These are phyloP conservation scores for Rhododendron molle DNA, from an alignment of 148 eudicot species.

Conservation along the genomic window DNA sequence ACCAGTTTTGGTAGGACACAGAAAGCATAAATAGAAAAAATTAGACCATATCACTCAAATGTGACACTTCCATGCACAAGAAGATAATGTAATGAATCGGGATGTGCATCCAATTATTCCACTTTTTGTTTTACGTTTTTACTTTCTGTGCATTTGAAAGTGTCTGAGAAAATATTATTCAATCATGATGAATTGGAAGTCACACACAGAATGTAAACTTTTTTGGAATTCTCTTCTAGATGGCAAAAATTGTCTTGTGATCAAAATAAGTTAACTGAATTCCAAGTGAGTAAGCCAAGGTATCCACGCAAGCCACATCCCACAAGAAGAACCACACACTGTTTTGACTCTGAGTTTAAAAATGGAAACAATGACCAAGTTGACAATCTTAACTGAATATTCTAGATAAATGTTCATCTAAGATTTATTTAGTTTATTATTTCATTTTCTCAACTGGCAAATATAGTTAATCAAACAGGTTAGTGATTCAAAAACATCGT, in stretches of 20 bases:
- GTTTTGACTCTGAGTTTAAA: not conserved
- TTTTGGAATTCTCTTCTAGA: not conserved
- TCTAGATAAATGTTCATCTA: not conserved
- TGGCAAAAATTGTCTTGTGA: not conserved
- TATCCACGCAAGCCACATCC: not conserved
- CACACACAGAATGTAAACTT: not conserved
- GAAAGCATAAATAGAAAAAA: not conserved
- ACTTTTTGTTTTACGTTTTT: not conserved
- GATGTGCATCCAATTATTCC: not conserved
- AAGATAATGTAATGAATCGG: not conserved
- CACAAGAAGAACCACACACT: not conserved
- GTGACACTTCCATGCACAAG: not conserved
- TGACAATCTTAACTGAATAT: not conserved
- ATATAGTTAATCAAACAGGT: not conserved
- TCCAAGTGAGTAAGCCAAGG: not conserved
- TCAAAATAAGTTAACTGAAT: not conserved
- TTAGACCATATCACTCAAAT: not conserved
- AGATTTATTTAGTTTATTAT: not conserved
- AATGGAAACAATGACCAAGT: not conserved
- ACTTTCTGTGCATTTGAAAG: not conserved
- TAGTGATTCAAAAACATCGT: not conserved
- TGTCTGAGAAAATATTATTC: not conserved
- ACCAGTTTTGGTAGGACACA: not conserved
- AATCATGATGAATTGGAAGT: not conserved
- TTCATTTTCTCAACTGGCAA: not conserved